Conservation (phyloP, 345 rosid species). For the Kernera saxatilis region DNA sequence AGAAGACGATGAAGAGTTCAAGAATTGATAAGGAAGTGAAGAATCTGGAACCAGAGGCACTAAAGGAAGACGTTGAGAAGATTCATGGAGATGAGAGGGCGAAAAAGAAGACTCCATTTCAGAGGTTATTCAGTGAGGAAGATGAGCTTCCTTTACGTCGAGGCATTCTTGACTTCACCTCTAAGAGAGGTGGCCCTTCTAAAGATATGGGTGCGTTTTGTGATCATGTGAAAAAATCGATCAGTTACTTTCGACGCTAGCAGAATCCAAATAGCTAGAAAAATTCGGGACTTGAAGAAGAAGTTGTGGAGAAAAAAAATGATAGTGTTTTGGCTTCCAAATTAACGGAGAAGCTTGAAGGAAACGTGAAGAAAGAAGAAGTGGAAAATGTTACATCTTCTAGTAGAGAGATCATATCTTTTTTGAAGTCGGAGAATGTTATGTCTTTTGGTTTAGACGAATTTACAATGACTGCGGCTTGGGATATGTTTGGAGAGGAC, state of each 20-base stretch:
- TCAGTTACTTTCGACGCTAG: neutral
- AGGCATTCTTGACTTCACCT: neutral
- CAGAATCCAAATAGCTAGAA: neutral
- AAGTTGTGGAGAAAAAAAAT: neutral
- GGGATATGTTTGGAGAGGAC: neutral
- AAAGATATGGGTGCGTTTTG: neutral
- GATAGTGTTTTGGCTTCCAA: neutral
- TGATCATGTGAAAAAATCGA: neutral
- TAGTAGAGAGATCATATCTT: neutral
- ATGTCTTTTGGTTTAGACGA: neutral
- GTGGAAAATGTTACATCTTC: neutral
- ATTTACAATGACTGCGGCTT: neutral
- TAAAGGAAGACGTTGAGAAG: neutral
- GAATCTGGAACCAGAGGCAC: neutral
- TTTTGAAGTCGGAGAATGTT: neutral
- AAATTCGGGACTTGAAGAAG: neutral
- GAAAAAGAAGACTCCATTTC: neutral
- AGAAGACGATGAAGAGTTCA: neutral
- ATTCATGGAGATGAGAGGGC: neutral
- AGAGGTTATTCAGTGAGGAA: neutral
- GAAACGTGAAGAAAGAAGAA: neutral
- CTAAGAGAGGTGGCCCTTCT: neutral
- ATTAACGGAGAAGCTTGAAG: neutral
- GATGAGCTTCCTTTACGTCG: neutral
- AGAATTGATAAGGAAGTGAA: neutral